Conservation (phyloP, 2,329 filamentous ascomycete genomes). For the Pseudogymnoascus sp. region DNA sequence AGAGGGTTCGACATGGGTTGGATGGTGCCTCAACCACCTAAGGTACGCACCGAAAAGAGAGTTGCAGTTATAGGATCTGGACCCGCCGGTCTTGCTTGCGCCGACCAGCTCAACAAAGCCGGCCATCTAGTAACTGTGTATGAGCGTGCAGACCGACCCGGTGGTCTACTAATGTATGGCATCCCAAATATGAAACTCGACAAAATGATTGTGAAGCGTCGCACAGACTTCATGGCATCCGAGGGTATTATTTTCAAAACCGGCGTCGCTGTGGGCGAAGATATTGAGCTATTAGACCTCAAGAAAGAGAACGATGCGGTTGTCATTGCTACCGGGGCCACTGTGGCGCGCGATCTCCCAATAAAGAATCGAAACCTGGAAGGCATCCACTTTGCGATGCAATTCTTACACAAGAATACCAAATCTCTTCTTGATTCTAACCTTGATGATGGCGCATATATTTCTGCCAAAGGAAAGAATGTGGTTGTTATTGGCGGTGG, state of each 20-base stretch:
- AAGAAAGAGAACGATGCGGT: constrained; percentile 71
- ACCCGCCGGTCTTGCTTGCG: constrained; percentile 78
- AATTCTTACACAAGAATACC: constrained; percentile 95
- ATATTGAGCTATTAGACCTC: constrained; percentile 60
- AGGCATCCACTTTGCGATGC: constrained; percentile 93
- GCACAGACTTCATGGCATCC: constrained; percentile 86
- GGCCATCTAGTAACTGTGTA: constrained; percentile 85
- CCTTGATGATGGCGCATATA: constrained; percentile 73
- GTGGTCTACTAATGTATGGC: constrained; percentile 94
- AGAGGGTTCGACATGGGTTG: constrained; percentile 96
- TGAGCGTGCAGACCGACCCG: constrained; percentile 82
- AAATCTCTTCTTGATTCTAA: constrained; percentile 93
- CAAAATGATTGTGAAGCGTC: constrained; percentile 91
- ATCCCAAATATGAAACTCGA: constrained; percentile 99
- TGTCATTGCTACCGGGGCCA: constrained; percentile 84
- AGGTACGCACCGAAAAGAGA: constrained; percentile 76
- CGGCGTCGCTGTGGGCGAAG: constrained; percentile 67
- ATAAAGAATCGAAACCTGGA: constrained; percentile 82
- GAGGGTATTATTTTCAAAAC: constrained; percentile 82
- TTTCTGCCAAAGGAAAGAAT: constrained; percentile 90
- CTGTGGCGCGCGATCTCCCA: constrained; percentile 83
- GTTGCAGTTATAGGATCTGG: constrained; percentile 87
- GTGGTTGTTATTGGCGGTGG: constrained; percentile 95
- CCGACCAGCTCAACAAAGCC: constrained; percentile 89
- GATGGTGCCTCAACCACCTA: constrained; percentile 79